Conservation (phyloP, 139 green algal species). For the Coccomyxa sp. region DNA sequence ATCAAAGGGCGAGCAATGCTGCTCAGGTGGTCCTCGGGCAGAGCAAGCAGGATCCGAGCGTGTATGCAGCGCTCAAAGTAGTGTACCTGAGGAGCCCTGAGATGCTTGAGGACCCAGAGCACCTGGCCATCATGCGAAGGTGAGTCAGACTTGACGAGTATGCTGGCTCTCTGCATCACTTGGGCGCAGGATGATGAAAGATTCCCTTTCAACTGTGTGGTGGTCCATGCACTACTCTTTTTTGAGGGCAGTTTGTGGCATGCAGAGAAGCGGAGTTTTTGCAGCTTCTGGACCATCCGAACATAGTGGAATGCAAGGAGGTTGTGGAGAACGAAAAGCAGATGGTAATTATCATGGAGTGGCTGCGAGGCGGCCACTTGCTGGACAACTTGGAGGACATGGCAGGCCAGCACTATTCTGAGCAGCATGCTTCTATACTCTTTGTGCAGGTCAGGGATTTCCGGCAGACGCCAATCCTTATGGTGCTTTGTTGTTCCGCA, state of each 20-base stretch:
- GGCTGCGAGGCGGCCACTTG: constrained; percentile 37
- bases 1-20: background rate
- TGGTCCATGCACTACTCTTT: background rate
- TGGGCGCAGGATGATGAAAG: background rate
- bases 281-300: constrained; percentile 54
- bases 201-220: too few relatives aligned
- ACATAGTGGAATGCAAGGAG: constrained; percentile 57
- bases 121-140: constrained; percentile 17
- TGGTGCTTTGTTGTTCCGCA: too few relatives aligned
- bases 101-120: constrained; percentile 11
- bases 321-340: constrained; percentile 32
- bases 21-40: constrained; percentile 38
- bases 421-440: constrained; percentile 37
- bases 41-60: constrained; percentile 14
- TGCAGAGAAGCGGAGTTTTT: constrained; percentile 57
- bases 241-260: background rate
- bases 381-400: constrained; percentile 38
- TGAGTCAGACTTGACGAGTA: background rate
- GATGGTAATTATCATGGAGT: constrained; percentile 50
- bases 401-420: constrained; percentile 36
- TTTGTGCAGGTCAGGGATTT: constrained; percentile 26
- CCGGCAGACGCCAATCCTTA: too few relatives aligned
- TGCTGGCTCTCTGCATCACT: background rate
- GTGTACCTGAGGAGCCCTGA: constrained; percentile 39
- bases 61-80: constrained; percentile 45